Evolutionary conservation across 441 rosid species (phyloP).

Genomic region (Populus hybrid): DNA sequence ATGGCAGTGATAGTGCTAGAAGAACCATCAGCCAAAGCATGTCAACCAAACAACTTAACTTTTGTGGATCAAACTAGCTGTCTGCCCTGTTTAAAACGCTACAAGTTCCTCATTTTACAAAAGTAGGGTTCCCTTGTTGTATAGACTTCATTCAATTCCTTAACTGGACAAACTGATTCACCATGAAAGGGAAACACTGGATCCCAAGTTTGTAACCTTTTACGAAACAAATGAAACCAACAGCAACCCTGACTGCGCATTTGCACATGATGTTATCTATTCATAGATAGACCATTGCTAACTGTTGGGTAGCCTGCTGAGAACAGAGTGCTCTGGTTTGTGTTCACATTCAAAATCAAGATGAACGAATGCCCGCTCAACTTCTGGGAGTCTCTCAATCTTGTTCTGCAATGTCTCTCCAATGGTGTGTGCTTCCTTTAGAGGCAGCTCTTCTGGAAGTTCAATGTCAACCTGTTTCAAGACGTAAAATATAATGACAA

Average conservation of each 20-base stretch:
- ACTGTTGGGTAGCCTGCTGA: slow-evolving; percentile 56
- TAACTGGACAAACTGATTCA: neutral
- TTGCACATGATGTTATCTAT: neutral
- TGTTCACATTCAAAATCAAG: slow-evolving; percentile 82
- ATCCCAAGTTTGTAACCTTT: neutral
- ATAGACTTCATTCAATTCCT: neutral
- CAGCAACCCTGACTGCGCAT: neutral
- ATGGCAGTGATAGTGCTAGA: neutral
- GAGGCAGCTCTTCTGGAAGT: slow-evolving; percentile 71
- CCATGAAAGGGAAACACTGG: neutral
- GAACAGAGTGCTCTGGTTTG: slow-evolving; percentile 79
- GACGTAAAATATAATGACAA: neutral
- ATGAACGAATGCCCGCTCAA: slow-evolving; percentile 87
- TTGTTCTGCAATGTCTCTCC: slow-evolving; percentile 79
- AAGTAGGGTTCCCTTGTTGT: neutral
- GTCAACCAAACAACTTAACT: neutral
- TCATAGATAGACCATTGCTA: slow-evolving; percentile 8
- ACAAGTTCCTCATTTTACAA: neutral
- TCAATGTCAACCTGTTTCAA: slow-evolving; percentile 71
- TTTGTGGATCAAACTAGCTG: neutral
- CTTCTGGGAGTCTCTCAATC: slow-evolving; percentile 75
- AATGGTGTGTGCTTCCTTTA: slow-evolving; percentile 70
- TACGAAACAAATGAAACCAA: neutral
- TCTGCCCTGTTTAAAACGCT: neutral
- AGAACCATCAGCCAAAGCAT: neutral